Base-by-base conservation (phyloP, 305 asterid genomes). In the Solanum hybrid region DNA sequence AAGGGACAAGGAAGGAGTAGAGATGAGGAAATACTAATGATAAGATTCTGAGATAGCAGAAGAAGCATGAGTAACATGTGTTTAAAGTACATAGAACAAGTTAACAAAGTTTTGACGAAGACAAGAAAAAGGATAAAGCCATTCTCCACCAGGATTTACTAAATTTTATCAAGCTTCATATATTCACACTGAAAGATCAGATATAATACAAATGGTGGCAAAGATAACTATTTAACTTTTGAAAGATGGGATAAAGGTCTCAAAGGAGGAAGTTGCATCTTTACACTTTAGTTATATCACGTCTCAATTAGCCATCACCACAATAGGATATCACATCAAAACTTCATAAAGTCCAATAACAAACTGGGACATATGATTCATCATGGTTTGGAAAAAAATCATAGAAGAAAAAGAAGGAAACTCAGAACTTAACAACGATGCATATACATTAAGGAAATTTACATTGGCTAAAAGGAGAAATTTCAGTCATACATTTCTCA, bases 1-100 rank as follows among this genome's bases (percentile, higher is more conserved):
- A 92, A 91, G 89, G 16, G 42, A 69, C 82, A 76, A 76, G 79
- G 36, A 74, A 76, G 40, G 82, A 76, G 26, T 33, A 76, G 35
- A 75, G 26, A 76, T 76, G 40, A 76, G 82, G 36, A 76, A 76
- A 33, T 18, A 76, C 39, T 9, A 76, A 76, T 34, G 82, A 76
- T 18, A n/a, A 76, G 82, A 76, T 33, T 76, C 39, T 76, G 82
- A 31, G 82, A 31, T 76, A 69, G 39, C 33, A 76, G 40, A 18
- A 33, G 40, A 76, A 76, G 82, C 26, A 33, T 33, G 42, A 69
- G 76, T 11, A 69, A 24, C 76, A 69, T 69, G 33, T 69, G 16
- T 69, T 69, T 69, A 69, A 28, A 69, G 76, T 4, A 69, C 29
- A 69, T 11, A 69, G 33, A 69, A 69, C 29, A 69, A 8, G 42